Evolutionary conservation across 139 green algal species (phyloP).

Genomic region (Coelastrella sp.): DNA sequence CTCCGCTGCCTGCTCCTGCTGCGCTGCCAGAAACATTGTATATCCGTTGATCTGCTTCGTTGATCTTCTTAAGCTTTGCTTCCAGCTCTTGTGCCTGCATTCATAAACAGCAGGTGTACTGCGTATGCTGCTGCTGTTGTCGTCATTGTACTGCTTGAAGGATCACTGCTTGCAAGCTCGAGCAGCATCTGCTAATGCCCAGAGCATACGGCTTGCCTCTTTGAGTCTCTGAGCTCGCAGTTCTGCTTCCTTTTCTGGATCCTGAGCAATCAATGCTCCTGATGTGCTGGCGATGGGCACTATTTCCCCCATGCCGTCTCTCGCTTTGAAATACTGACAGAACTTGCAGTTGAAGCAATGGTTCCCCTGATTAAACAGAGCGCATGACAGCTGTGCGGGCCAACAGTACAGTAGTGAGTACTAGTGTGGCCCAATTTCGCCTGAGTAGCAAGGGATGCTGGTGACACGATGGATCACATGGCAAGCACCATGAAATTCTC

Average conservation of each 20-base stretch:
- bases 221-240: slow-evolving; percentile 49
- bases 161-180: too few relatives aligned
- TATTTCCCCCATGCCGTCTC: slow-evolving; percentile 50
- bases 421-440: background rate
- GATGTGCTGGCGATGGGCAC: background rate
- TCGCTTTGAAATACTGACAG: too few relatives aligned
- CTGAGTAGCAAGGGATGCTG: too few relatives aligned
- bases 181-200: background rate
- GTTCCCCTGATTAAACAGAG: background rate
- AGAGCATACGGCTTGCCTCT: too few relatives aligned
- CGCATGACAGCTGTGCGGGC: background rate
- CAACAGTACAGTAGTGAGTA: background rate
- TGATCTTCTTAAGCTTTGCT: slow-evolving; percentile 87
- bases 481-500: too few relatives aligned
- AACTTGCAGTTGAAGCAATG: too few relatives aligned
- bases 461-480: too few relatives aligned
- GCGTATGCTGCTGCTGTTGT: too few relatives aligned
- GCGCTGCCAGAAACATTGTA: slow-evolving; percentile 85
- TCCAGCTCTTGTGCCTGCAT: slow-evolving; percentile 84
- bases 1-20: slow-evolving; percentile 88
- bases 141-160: too few relatives aligned
- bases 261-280: slow-evolving; percentile 20
- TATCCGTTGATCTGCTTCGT: slow-evolving; percentile 81
- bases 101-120: background rate
- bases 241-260: slow-evolving; percentile 36